These are phyloP conservation scores for Begonia peltatifolia DNA, from an alignment of 306 rosid genomes.

Conservation along the genomic window DNA sequence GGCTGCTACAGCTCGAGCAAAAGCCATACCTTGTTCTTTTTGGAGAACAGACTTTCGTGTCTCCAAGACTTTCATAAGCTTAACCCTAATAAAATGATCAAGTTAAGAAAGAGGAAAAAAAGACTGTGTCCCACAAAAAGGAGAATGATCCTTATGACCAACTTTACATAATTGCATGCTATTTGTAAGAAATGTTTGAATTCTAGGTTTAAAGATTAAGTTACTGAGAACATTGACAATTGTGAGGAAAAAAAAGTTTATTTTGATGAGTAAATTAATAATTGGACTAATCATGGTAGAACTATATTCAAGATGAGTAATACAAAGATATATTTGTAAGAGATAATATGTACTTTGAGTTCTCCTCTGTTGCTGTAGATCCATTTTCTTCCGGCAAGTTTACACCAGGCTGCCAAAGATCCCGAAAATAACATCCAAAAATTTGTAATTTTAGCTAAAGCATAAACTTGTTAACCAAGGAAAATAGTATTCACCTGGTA, in stretches of 20 bases:
- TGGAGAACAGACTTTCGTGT: conserved; percentile 73
- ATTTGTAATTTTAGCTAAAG: too few species aligned
- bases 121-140: background rate
- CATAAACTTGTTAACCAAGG: too few species aligned
- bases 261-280: background rate
- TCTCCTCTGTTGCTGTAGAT: conserved; percentile 41
- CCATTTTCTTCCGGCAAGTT: conserved; percentile 56
- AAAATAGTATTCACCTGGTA: conserved; percentile 45
- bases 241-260: background rate
- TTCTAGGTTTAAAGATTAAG: background rate
- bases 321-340: conserved; percentile 1
- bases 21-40: conserved; percentile 99
- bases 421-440: background rate
- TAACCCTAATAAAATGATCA: conserved; percentile 39
- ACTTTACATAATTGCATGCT: background rate
- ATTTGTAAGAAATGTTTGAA: background rate
- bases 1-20: conserved; percentile 98
- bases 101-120: conserved; percentile 10
- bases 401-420: conserved; percentile 53
- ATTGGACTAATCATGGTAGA: background rate
- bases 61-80: conserved; percentile 90
- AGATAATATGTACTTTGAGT: conserved; percentile 56
- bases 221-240: background rate
- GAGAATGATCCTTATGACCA: background rate
- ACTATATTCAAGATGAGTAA: background rate